Evolutionary conservation across 257 asterid species (phyloP).

Genomic region (Anisodus acutangulus): DNA sequence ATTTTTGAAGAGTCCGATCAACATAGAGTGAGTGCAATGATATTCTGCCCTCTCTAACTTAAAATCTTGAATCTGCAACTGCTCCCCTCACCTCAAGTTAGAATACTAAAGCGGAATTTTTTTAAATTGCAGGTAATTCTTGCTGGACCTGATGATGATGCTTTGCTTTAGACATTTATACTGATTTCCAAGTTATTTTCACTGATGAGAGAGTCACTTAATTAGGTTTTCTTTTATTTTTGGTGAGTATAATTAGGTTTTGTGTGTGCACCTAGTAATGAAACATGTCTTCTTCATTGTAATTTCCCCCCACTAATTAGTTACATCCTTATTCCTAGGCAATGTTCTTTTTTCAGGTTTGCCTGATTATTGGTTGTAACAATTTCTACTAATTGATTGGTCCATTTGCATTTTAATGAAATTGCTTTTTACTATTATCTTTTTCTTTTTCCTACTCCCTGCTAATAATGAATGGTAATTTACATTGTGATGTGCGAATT

Average conservation of each 20-base stretch:
- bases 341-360: constrained; percentile 68
- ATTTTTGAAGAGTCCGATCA: no score
- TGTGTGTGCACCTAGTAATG: constrained; percentile 40
- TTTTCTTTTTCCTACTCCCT: no score
- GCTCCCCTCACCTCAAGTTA: background rate
- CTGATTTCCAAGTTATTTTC: constrained; percentile 41
- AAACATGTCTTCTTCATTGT: constrained; percentile 35
- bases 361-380: constrained; percentile 75
- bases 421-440: background rate
- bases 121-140: constrained; percentile 65
- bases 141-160: constrained; percentile 98
- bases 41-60: background rate
- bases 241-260: constrained; percentile 2
- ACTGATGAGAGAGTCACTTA: constrained; percentile 36
- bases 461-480: no score
- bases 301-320: constrained; percentile 42
- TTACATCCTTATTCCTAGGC: constrained; percentile 58
- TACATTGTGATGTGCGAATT: no score
- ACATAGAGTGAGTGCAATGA: background rate
- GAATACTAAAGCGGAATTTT: background rate
- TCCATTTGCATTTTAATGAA: constrained; percentile 32
- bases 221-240: background rate
- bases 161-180: constrained; percentile 59
- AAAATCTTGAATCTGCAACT: background rate
- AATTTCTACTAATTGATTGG: constrained; percentile 50